Percentiles rank a stretch among this genome's conserved stretches.
These are phyloP conservation scores for Croton laevigatus DNA, from an alignment of 441 rosid genomes.

Conservation along the genomic window DNA sequence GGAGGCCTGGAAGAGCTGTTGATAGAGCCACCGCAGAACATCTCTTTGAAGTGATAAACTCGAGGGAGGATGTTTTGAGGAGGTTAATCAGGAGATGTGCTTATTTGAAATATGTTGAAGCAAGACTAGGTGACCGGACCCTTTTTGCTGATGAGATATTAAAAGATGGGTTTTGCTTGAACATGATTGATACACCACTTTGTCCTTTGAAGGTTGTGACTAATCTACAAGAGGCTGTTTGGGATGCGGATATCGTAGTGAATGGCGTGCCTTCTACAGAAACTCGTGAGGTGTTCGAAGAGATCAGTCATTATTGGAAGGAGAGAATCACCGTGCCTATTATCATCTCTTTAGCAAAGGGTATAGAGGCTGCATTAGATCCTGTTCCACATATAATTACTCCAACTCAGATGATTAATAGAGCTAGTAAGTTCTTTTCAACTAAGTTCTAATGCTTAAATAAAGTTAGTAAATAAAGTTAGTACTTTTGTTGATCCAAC, in stretches of 20 bases:
- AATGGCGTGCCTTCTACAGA: conserved; percentile 97
- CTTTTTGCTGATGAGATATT: conserved; percentile 87
- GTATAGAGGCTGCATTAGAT: conserved; percentile 81
- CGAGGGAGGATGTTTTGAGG: conserved; percentile 91
- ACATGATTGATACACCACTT: conserved; percentile 94
- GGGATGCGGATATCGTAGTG: conserved; percentile 98
- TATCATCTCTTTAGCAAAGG: conserved; percentile 85
- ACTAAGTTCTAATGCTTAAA: not conserved
- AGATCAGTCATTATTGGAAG: conserved; percentile 81
- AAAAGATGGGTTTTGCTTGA: conserved; percentile 96
- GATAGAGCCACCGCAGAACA: conserved; percentile 80
- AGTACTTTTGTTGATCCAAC: not conserved
- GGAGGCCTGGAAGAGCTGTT: conserved; percentile 78
- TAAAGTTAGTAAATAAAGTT: not conserved
- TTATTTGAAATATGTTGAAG: conserved; percentile 93
- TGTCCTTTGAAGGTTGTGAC: conserved; percentile 95
- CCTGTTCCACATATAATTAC: conserved; percentile 89
- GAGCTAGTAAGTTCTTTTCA: conserved; percentile 65
- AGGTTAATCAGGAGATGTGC: conserved; percentile 95
- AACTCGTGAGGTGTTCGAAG: conserved; percentile 79
- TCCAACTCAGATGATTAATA: conserved; percentile 88
- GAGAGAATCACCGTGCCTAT: conserved; percentile 76
- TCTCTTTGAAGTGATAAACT: conserved; percentile 92
- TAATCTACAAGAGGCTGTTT: conserved; percentile 94
- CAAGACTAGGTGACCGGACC: conserved; percentile 87